Base-by-base conservation (phyloP, 148 eudicot genomes). In the Rhododendron williamsianum region DNA sequence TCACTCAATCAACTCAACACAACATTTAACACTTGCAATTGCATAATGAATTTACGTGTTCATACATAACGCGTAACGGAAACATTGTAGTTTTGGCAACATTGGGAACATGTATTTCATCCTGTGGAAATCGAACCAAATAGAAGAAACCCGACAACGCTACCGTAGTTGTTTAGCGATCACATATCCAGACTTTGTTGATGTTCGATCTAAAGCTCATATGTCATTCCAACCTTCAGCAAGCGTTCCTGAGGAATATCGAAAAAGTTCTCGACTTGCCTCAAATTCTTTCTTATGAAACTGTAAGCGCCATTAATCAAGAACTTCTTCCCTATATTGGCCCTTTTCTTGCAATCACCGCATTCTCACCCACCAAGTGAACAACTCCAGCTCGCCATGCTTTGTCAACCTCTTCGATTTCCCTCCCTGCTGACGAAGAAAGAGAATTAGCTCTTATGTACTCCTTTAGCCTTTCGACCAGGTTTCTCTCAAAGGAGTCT, bases 201-300 rank as follows among this genome's bases (percentile, higher is more conserved):
- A 38, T 36, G 74, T 30, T 69, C 45, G 45, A 41, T 5, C 74
- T 87, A 91, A 43, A 91, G 88, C 84, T 91, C 92, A 45, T 89
- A 91, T 36, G 89, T 91, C 90, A 91, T 91, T 6, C 92, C 92
- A 36, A 91, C 90, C 80, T 90, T 91, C 0, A 90, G 78, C 77
- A 90, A 49, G 7, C 88, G 38, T 52, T 81, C 81, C 11, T 86
- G 84, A 84, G 90, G 91, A 83, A 91, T 86, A 58, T 85, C 89
- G 21, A 88, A 38, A 12, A 82, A 65, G n/a, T 87, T 81, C 21
- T 86, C 91, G 5, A 77, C 78, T 6, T 84, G 87, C 45, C 90
- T 78, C 52, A 88, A 23, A 77, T 90, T 91, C 73, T 81, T 78
- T 45, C 36, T 86, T 58, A 91, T 58, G 84, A 90, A 91, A 49